A percentile compares a stretch with the other conserved stretches of the same genome.
phyloP scores from a whole-genome alignment of 1,139 yeast species.

The Kurtzmaniella natalensis region DNA sequence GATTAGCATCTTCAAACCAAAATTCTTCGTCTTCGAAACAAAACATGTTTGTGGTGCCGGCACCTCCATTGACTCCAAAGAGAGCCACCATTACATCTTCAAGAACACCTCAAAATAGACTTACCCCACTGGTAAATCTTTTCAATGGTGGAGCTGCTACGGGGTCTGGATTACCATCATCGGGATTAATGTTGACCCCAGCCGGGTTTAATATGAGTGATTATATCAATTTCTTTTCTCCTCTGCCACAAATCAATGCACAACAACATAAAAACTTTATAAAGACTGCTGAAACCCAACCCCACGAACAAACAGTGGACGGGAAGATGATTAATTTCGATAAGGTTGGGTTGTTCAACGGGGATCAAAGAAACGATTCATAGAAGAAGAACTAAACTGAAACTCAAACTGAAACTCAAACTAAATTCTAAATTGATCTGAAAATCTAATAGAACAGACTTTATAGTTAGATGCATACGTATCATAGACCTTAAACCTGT shows the following conservation, averaged over 20 bases:
- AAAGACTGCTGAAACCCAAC: slow-evolving; percentile 42
- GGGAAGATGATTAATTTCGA: slow-evolving; percentile 46
- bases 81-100: slow-evolving; percentile 26
- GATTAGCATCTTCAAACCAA: not conserved
- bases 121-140: slow-evolving; percentile 40
- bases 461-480: too few relatives aligned
- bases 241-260: slow-evolving; percentile 51
- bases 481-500: too few relatives aligned
- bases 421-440: too few relatives aligned
- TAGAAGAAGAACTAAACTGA: too few relatives aligned
- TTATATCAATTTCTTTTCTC: slow-evolving; percentile 73
- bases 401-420: too few relatives aligned
- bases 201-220: slow-evolving; percentile 82
- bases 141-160: slow-evolving; percentile 14
- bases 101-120: slow-evolving; percentile 41
- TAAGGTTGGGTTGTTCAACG: slow-evolving; percentile 18
- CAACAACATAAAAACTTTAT: slow-evolving; percentile 24
- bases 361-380: slow-evolving; percentile 3
- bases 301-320: slow-evolving; percentile 28
- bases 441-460: too few relatives aligned
- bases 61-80: slow-evolving; percentile 46
- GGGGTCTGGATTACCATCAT: slow-evolving; percentile 30
- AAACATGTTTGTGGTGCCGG: slow-evolving; percentile 33
- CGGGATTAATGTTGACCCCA: slow-evolving; percentile 48
- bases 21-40: slow-evolving; percentile 5